Evolutionary conservation across 805 yeast species (phyloP).

Genomic region (Vanderwaltozyma polyspora): DNA sequence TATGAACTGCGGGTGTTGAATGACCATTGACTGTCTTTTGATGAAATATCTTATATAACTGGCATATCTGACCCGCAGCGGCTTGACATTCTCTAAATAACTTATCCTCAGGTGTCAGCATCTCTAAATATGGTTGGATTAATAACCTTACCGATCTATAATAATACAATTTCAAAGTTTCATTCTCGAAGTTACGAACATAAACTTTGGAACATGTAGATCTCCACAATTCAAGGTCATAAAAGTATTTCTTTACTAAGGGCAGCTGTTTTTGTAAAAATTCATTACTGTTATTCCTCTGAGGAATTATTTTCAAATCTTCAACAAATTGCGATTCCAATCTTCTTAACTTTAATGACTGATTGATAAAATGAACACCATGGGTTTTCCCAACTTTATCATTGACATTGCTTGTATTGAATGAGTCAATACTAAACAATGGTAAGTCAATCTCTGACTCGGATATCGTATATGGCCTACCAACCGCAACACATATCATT

Average conservation of each 20-base stretch:
- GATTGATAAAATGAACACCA: constrained; percentile 41
- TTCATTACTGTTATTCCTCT: constrained; percentile 3
- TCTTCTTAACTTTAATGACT: constrained; percentile 44
- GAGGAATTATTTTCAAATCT: constrained; percentile 25
- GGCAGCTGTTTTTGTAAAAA: constrained; percentile 34
- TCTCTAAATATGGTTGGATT: constrained; percentile 54
- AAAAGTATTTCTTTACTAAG: constrained; percentile 40
- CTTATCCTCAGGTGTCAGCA: constrained; percentile 48
- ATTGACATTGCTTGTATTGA: constrained; percentile 14
- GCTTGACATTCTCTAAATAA: constrained; percentile 58
- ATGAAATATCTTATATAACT: constrained; percentile 50
- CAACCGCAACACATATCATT: constrained; percentile 50
- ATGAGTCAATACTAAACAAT: constrained; percentile 34
- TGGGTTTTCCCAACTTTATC: constrained; percentile 6
- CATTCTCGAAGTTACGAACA: constrained; percentile 41
- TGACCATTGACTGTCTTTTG: constrained; percentile 53
- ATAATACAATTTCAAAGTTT: constrained; percentile 47
- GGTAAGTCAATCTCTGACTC: constrained; percentile 44
- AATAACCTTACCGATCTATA: constrained; percentile 48
- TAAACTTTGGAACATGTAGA: constrained; percentile 30
- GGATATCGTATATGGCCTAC: constrained; percentile 42
- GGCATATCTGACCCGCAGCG: constrained; percentile 62
- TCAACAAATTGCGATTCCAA: constrained; percentile 52
- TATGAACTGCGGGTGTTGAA: constrained; percentile 55
- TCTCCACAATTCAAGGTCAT: constrained; percentile 45